These are phyloP conservation scores for Ganoderma lucidum DNA, from an alignment of 1,284 basidiomycete genomes.

Conservation along the genomic window DNA sequence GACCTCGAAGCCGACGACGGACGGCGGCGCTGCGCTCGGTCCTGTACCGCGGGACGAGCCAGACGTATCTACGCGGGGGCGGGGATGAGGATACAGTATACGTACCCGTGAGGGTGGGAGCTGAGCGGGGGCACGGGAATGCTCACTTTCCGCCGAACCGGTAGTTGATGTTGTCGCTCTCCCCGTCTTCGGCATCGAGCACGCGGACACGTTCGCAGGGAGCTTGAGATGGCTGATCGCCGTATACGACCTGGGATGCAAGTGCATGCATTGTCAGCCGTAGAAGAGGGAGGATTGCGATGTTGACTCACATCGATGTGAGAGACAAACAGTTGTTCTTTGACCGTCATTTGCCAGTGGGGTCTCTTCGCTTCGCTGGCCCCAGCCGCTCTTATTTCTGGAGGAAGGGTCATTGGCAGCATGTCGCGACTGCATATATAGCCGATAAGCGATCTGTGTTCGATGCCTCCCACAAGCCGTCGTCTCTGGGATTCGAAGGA, in stretches of 20 bases:
- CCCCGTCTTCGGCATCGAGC: neutral
- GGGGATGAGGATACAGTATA: neutral
- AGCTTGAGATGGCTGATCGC: slow-evolving; percentile 13
- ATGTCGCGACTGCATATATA: neutral
- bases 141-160: slow-evolving; percentile 19
- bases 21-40: slow-evolving; percentile 1
- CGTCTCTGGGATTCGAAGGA: neutral
- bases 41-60: slow-evolving; percentile 19
- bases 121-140: too few species aligned
- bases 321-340: neutral
- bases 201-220: slow-evolving; percentile 21
- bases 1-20: slow-evolving; percentile 17
- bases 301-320: neutral
- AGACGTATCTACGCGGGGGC: slow-evolving; percentile 1
- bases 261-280: neutral
- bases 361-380: neutral
- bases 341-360: neutral
- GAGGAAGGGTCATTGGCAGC: neutral
- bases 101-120: too few species aligned
- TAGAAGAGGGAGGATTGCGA: neutral
- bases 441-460: neutral
- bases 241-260: slow-evolving; percentile 17
- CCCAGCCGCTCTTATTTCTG: neutral
- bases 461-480: neutral
- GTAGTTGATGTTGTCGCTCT: slow-evolving; percentile 24